phyloP scores from a whole-genome alignment of 495 filamentous ascomycete species.

The Penicillium simplicissimum region DNA sequence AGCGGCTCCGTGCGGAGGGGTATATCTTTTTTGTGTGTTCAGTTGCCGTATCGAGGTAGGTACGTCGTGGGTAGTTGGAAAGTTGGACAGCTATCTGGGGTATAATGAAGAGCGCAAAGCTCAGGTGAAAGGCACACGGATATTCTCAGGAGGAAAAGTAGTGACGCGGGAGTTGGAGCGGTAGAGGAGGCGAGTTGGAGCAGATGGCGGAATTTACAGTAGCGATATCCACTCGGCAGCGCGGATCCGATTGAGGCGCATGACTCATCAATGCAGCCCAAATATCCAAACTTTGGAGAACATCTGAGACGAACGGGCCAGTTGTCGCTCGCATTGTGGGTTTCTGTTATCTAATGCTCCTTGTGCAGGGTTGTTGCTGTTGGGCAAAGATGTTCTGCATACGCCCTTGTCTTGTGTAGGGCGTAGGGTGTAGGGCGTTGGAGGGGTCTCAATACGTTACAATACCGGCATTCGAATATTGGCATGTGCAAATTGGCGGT shows the following conservation, averaged over 20 bases:
- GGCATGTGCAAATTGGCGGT: constrained; percentile 5
- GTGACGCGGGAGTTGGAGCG: constrained; percentile 6
- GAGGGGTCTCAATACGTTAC: constrained; percentile 13
- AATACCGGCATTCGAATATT: constrained; percentile 4
- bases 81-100: background rate
- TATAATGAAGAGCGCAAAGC: background rate
- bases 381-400: constrained; percentile 7
- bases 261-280: constrained; percentile 27
- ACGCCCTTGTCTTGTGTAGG: constrained; percentile 13
- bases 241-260: constrained; percentile 15
- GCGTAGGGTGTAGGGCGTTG: constrained; percentile 21
- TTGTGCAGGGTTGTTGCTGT: constrained; percentile 5
- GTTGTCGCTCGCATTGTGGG: background rate
- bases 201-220: constrained; percentile 18
- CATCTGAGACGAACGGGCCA: constrained; percentile 4
- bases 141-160: background rate
- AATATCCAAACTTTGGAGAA: constrained; percentile 12
- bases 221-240: constrained; percentile 21
- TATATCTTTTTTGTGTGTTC: constrained; percentile 8
- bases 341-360: constrained; percentile 42
- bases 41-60: background rate
- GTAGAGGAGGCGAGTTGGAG: constrained; percentile 20
- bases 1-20: constrained; percentile 8
- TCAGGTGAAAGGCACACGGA: background rate
- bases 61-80: background rate